Percentiles rank a stretch among this genome's conserved stretches.
These are phyloP conservation scores for Psilocybe cubensis DNA, from an alignment of 768 basidiomycete species.

Conservation along the genomic window DNA sequence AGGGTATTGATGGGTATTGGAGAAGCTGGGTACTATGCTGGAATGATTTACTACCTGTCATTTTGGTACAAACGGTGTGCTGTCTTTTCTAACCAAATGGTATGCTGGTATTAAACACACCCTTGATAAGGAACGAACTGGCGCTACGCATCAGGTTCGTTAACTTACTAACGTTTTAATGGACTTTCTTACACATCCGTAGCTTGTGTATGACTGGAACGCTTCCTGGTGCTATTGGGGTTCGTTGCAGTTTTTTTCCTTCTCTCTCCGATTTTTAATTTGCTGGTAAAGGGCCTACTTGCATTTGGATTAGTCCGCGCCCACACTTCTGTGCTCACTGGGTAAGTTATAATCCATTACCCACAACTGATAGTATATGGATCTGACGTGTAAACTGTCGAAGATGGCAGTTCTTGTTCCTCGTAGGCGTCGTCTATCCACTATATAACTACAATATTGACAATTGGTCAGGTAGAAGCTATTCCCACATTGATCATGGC, in stretches of 20 bases:
- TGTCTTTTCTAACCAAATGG: not conserved
- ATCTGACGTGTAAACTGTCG: not conserved
- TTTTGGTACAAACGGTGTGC: conserved; percentile 56
- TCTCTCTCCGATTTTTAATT: not conserved
- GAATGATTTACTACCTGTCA: conserved; percentile 64
- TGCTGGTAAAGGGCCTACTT: conserved; percentile 46
- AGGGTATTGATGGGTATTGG: conserved; percentile 65
- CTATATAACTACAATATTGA: not conserved
- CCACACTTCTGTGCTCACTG: conserved; percentile 39
- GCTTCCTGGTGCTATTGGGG: conserved; percentile 58
- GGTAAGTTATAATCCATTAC: conserved; percentile 15
- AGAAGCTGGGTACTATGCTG: conserved; percentile 62
- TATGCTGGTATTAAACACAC: not conserved
- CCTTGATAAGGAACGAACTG: conserved; percentile 43
- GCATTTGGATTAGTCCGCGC: conserved; percentile 60
- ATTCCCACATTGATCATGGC: conserved; percentile 62
- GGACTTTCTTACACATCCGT: not conserved
- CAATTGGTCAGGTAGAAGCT: conserved; percentile 47
- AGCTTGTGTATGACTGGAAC: conserved; percentile 65
- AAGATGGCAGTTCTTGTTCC: conserved; percentile 65
- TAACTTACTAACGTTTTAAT: not conserved
- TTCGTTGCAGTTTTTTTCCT: conserved; percentile 18
- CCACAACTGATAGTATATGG: not conserved
- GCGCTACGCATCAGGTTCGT: conserved; percentile 51
- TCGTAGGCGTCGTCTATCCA: conserved; percentile 33